Conservation (phyloP, 2,329 filamentous ascomycete genomes). For the Arthrocladium fulminans region DNA sequence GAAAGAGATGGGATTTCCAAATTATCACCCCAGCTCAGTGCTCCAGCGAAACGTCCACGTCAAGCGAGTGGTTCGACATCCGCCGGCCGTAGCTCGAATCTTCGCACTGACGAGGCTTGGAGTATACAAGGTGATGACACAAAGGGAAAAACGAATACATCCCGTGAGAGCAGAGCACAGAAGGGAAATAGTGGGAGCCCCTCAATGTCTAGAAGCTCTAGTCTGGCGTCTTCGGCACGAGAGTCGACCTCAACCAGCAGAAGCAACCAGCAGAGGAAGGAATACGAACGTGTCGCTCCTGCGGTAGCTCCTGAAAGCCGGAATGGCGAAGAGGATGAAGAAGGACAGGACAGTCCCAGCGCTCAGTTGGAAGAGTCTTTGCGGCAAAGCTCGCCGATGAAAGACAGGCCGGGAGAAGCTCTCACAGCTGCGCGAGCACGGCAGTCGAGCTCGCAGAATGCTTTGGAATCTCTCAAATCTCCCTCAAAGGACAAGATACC, state of each 20-base stretch:
- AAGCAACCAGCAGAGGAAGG: constrained; percentile 2
- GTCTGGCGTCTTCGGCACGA: constrained; percentile 3
- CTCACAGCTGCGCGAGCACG: too few species aligned
- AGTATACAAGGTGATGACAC: neutral
- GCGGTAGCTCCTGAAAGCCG: neutral
- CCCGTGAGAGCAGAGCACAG: neutral
- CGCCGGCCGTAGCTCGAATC: neutral
- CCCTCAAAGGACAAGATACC: neutral
- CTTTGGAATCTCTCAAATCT: neutral
- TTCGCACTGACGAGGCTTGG: neutral
- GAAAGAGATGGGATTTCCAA: neutral
- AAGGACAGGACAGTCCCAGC: constrained; percentile 17
- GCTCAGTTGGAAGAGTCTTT: constrained; percentile 19
- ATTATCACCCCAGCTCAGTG: neutral
- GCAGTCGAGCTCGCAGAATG: neutral
- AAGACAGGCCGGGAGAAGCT: neutral
- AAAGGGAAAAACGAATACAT: neutral
- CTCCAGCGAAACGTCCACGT: neutral
- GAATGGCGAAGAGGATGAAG: neutral
- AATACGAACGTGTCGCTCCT: neutral
- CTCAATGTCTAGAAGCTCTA: neutral
- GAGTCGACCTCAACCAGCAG: neutral
- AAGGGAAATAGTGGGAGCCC: neutral
- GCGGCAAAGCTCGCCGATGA: constrained; percentile 1
- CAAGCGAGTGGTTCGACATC: neutral